Percentiles rank a stretch among this genome's conserved stretches.
phyloP scores from a whole-genome alignment of 306 rosid genomes.

The Cucurbita maxima region DNA sequence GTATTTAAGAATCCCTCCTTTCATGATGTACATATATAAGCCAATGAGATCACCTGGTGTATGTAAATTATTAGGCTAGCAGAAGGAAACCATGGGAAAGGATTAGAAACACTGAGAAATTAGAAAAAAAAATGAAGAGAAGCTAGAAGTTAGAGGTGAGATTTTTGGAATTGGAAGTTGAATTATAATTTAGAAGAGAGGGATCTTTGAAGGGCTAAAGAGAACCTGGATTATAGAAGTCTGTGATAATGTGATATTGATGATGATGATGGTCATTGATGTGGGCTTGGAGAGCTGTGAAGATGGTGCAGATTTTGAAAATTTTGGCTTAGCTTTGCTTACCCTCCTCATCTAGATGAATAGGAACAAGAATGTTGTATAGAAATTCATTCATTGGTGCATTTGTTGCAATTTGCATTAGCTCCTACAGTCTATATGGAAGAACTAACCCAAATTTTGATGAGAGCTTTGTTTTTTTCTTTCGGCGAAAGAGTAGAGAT shows the following conservation, averaged over 20 bases:
- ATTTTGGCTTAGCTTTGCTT: not conserved
- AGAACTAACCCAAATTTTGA: conserved; percentile 1
- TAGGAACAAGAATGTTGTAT: conserved; percentile 33
- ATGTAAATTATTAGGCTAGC: not conserved
- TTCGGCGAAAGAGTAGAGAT: not conserved
- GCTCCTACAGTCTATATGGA: not conserved
- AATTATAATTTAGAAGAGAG: not conserved
- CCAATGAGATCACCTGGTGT: not conserved
- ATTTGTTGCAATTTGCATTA: conserved; percentile 22
- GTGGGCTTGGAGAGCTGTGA: not conserved
- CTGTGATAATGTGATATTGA: not conserved
- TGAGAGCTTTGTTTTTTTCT: not conserved
- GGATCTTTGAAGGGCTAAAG: not conserved
- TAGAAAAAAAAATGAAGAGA: not conserved
- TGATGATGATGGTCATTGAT: not conserved
- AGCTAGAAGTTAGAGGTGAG: not conserved
- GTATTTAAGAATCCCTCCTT: not conserved
- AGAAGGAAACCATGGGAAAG: not conserved
- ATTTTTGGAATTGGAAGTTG: not conserved
- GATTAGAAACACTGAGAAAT: not conserved
- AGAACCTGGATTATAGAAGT: not conserved
- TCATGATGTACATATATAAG: conserved; percentile 3
- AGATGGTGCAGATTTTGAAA: not conserved
- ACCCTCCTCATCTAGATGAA: not conserved
- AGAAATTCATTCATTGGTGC: conserved; percentile 61